These are phyloP conservation scores for Mycena galericulata DNA, from an alignment of 768 basidiomycete species.

Conservation along the genomic window DNA sequence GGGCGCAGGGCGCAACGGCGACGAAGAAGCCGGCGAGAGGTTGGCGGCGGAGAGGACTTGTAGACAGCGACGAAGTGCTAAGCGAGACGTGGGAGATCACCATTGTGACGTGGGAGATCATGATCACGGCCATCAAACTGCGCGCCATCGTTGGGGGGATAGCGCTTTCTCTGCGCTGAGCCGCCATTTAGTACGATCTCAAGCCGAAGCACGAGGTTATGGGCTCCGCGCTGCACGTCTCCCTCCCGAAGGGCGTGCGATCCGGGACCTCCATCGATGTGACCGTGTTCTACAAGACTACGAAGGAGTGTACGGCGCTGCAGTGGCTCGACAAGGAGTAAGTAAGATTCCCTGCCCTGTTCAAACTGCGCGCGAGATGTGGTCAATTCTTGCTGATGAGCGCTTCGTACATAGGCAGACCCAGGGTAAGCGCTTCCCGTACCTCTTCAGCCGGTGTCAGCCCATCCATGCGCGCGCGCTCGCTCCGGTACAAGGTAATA, in stretches of 20 bases:
- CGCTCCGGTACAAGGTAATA: constrained; percentile 79
- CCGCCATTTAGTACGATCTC: constrained; percentile 60
- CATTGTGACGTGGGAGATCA: too few relatives aligned
- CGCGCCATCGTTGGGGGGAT: too few relatives aligned
- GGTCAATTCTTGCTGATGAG: too few relatives aligned
- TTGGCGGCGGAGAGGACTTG: too few relatives aligned
- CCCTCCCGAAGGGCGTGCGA: constrained; percentile 56
- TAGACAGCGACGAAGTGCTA: too few relatives aligned
- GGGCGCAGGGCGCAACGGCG: too few relatives aligned
- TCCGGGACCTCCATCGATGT: constrained; percentile 65
- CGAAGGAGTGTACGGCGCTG: constrained; percentile 77
- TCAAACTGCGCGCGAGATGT: too few relatives aligned
- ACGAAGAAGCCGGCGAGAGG: too few relatives aligned
- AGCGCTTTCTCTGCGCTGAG: neutral
- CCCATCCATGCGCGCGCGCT: constrained; percentile 90
- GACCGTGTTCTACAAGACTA: constrained; percentile 77
- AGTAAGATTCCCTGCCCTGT: neutral
- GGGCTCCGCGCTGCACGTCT: constrained; percentile 80
- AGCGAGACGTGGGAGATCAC: too few relatives aligned
- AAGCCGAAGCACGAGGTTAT: constrained; percentile 74
- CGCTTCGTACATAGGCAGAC: constrained; percentile 61
- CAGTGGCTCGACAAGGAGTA: constrained; percentile 89
- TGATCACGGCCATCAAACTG: too few relatives aligned
- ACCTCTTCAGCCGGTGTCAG: constrained; percentile 93
- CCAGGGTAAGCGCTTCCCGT: constrained; percentile 86